Conservation (phyloP, 331 rosid species). For the Erythrophleum ivorense region DNA sequence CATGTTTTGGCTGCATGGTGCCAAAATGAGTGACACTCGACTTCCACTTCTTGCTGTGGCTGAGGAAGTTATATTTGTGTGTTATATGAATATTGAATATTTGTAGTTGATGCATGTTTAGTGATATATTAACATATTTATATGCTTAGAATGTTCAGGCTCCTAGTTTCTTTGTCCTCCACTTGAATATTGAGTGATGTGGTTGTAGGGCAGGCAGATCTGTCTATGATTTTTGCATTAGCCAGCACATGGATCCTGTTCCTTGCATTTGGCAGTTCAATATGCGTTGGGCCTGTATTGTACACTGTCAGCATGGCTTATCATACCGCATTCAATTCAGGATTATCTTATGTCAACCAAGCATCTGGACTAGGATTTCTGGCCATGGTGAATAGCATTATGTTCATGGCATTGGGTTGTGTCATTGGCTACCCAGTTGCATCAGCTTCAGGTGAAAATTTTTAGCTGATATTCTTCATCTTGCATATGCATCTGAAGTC, state of each 20-base stretch:
- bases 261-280: constrained; percentile 76
- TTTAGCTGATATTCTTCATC: constrained; percentile 27
- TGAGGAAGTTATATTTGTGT: constrained; percentile 21
- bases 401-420: constrained; percentile 65
- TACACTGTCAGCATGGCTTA: constrained; percentile 62
- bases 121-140: background rate
- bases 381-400: constrained; percentile 54
- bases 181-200: constrained; percentile 73
- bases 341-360: constrained; percentile 54
- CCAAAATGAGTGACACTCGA: background rate
- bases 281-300: constrained; percentile 66
- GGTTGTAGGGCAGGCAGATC: constrained; percentile 99
- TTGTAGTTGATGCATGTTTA: constrained; percentile 22
- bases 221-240: constrained; percentile 81
- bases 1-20: background rate
- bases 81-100: constrained; percentile 15
- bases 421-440: constrained; percentile 75
- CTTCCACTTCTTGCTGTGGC: background rate
- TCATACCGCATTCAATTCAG: constrained; percentile 60
- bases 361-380: constrained; percentile 51
- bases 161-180: constrained; percentile 34
- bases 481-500: background rate
- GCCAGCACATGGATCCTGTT: constrained; percentile 80
- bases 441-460: constrained; percentile 74
- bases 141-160: constrained; percentile 32